These are phyloP conservation scores for Xanthoparmelia taractica DNA, from an alignment of 495 filamentous ascomycete genomes.

Conservation along the genomic window DNA sequence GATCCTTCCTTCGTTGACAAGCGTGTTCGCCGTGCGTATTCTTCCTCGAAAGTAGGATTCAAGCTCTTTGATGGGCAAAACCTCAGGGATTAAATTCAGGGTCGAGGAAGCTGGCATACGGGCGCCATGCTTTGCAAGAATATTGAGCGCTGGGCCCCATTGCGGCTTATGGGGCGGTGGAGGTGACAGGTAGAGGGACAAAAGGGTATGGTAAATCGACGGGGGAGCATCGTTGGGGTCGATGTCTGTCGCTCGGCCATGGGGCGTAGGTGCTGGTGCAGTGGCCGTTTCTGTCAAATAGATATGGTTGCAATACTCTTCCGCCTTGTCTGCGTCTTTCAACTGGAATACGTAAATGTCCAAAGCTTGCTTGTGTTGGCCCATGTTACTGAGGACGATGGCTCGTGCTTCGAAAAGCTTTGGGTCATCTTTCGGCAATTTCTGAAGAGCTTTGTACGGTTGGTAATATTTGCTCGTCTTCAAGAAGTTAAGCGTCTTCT, in stretches of 20 bases:
- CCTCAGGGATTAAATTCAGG: slow-evolving; percentile 73
- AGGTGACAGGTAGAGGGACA: slow-evolving; percentile 83
- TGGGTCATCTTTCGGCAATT: slow-evolving; percentile 73
- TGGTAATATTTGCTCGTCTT: slow-evolving; percentile 72
- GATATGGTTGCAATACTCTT: slow-evolving; percentile 88
- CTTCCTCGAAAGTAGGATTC: slow-evolving; percentile 88
- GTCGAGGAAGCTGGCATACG: slow-evolving; percentile 81
- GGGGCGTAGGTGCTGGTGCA: slow-evolving; percentile 32
- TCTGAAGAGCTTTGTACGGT: slow-evolving; percentile 61
- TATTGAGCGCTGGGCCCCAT: slow-evolving; percentile 70
- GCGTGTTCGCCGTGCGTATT: slow-evolving; percentile 76
- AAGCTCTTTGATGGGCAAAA: slow-evolving; percentile 67
- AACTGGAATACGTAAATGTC: slow-evolving; percentile 96
- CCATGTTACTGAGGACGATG: slow-evolving; percentile 91
- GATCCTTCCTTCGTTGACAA: slow-evolving; percentile 71
- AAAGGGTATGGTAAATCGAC: slow-evolving; percentile 82
- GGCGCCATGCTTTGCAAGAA: slow-evolving; percentile 85
- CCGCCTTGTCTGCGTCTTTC: slow-evolving; percentile 76
- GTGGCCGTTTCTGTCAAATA: slow-evolving; percentile 51
- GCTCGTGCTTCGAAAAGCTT: slow-evolving; percentile 85
- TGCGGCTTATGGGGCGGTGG: slow-evolving; percentile 65
- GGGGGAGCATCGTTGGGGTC: slow-evolving; percentile 51
- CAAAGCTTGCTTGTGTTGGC: slow-evolving; percentile 84
- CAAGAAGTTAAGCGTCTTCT: slow-evolving; percentile 66
- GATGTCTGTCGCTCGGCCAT: slow-evolving; percentile 33